Evolutionary conservation across 768 basidiomycete genomes (phyloP).

Genomic region (Mycena latifolia): DNA sequence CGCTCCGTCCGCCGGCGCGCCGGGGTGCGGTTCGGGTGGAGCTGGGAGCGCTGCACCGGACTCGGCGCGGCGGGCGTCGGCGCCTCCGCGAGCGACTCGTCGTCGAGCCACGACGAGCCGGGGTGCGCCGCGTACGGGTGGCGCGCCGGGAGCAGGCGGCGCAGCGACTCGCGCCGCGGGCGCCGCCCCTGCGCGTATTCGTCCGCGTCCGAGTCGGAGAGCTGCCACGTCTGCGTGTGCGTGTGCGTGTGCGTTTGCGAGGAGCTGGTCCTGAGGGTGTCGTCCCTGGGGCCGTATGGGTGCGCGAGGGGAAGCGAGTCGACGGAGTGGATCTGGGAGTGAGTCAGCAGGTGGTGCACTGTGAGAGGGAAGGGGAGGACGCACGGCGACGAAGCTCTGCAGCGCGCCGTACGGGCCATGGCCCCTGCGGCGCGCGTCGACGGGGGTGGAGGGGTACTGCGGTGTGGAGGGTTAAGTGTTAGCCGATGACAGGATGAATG

Average conservation of each 20-base stretch:
- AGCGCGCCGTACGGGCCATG: conserved; percentile 13
- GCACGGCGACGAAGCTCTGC: conserved; percentile 17
- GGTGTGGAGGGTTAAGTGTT: no score
- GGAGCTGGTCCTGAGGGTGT: no score
- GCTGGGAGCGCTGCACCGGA: no score
- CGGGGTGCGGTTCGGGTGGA: background rate
- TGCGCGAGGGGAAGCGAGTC: conserved; percentile 16
- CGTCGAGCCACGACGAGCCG: conserved; percentile 16
- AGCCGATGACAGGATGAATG: no score
- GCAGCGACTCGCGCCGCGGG: conserved; percentile 10
- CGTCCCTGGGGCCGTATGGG: conserved; percentile 8
- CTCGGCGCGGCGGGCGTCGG: background rate
- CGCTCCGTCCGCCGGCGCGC: background rate
- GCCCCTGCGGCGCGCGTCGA: conserved; percentile 3
- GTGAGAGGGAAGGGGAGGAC: background rate
- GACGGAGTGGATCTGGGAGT: conserved; percentile 17
- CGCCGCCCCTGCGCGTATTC: no score
- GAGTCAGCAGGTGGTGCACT: background rate
- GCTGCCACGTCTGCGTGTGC: conserved; percentile 12
- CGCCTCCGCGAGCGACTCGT: conserved; percentile 19
- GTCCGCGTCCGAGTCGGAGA: conserved; percentile 4
- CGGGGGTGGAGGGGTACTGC: conserved; percentile 8
- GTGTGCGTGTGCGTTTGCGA: background rate
- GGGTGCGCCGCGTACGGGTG: conserved; percentile 17
- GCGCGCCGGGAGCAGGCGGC: conserved; percentile 1